These are phyloP conservation scores for Trichophyton benhamiae DNA, from an alignment of 2,329 filamentous ascomycete species.

Conservation along the genomic window DNA sequence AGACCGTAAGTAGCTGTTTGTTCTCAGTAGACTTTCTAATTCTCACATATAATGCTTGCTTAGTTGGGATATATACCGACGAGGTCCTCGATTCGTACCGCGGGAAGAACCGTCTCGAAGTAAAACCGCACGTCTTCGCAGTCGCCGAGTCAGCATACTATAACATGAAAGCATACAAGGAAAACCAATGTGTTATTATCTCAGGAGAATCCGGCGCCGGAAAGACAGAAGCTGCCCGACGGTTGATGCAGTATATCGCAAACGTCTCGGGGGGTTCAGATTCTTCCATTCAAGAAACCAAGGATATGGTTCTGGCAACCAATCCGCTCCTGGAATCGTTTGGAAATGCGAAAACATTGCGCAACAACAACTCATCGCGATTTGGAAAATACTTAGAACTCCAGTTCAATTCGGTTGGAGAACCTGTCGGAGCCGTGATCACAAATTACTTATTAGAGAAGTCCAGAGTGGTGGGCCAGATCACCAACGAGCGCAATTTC, in stretches of 20 bases:
- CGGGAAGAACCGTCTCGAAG: constrained; percentile 91
- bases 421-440: constrained; percentile 92
- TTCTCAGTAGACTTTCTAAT: background rate
- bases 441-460: constrained; percentile 97
- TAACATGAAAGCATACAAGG: constrained; percentile 99
- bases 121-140: constrained; percentile 89
- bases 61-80: constrained; percentile 93
- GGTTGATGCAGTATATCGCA: constrained; percentile 99
- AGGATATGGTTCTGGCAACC: constrained; percentile 98
- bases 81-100: constrained; percentile 84
- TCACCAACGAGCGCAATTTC: constrained; percentile 90
- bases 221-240: constrained; percentile 96
- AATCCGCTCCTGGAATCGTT: constrained; percentile 96
- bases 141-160: constrained; percentile 95
- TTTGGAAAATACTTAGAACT: constrained; percentile 98
- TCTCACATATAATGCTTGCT: constrained; percentile 17
- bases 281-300: constrained; percentile 86
- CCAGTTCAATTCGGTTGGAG: constrained; percentile 82
- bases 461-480: constrained; percentile 87
- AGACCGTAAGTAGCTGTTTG: constrained; percentile 46
- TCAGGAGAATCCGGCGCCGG: constrained; percentile 96
- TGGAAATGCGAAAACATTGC: constrained; percentile 91
- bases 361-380: constrained; percentile 97
- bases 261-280: constrained; percentile 79
- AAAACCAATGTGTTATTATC: constrained; percentile 99